These are phyloP conservation scores for Chytriomyces sp. DNA, from an alignment of 192 early-diverging fungal genomes.

Conservation along the genomic window DNA sequence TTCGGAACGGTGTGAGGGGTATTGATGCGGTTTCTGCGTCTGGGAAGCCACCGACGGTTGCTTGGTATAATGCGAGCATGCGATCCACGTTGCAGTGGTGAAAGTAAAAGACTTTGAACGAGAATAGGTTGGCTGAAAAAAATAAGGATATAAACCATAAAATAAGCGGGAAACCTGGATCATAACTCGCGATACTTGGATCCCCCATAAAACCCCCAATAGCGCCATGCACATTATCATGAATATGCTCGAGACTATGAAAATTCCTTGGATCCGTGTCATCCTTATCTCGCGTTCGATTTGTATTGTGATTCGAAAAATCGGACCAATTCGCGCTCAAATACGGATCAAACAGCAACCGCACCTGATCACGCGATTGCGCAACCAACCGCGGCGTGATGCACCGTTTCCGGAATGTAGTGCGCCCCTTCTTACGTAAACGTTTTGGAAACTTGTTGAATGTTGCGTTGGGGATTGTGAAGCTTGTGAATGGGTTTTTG, in stretches of 20 bases:
- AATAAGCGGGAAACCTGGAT: neutral
- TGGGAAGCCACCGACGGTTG: neutral
- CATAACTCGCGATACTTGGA: conserved; percentile 8
- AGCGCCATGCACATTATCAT: conserved; percentile 17
- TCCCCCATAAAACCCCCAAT: conserved; percentile 19
- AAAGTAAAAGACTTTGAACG: conserved; percentile 16
- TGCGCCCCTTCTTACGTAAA: neutral
- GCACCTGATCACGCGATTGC: conserved; percentile 2
- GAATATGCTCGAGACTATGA: conserved; percentile 21
- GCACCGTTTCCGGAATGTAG: neutral
- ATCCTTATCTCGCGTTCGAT: neutral
- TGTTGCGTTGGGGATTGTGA: neutral
- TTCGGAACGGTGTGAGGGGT: conserved; percentile 10
- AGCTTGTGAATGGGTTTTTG: conserved; percentile 5
- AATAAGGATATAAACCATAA: too few species aligned
- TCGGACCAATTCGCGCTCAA: conserved; percentile 7
- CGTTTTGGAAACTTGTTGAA: neutral
- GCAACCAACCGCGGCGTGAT: neutral
- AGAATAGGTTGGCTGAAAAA: too few species aligned
- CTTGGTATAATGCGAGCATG: conserved; percentile 12
- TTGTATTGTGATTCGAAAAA: conserved; percentile 14
- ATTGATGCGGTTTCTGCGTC: neutral
- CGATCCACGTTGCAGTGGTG: conserved; percentile 29
- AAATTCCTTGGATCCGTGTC: conserved; percentile 10
- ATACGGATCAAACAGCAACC: conserved; percentile 8